phyloP scores from a whole-genome alignment of 192 early-diverging fungal species.

The Mortierella antarctica region DNA sequence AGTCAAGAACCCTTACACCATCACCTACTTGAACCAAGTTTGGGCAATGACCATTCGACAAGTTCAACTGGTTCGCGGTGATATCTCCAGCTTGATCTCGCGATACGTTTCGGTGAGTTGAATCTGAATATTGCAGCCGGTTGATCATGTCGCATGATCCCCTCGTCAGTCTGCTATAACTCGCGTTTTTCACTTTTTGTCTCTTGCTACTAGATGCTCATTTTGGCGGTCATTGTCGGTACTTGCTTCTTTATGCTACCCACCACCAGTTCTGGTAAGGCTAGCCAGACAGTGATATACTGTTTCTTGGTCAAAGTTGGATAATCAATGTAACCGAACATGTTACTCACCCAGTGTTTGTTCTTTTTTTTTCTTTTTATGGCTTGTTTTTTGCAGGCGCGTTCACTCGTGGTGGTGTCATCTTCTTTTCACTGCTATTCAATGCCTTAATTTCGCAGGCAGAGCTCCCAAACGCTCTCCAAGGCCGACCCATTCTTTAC shows the following conservation, averaged over 20 bases:
- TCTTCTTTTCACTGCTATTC: slow-evolving; percentile 74
- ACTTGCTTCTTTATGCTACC: slow-evolving; percentile 75
- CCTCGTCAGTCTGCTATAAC: neutral
- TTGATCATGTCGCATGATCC: too few relatives aligned
- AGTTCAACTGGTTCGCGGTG: slow-evolving; percentile 69
- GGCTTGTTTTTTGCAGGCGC: slow-evolving; percentile 67
- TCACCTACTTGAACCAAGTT: slow-evolving; percentile 72
- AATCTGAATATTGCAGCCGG: too few relatives aligned
- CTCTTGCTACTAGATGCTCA: slow-evolving; percentile 2
- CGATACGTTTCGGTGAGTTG: slow-evolving; percentile 47
- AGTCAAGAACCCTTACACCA: slow-evolving; percentile 71
- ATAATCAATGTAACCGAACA: slow-evolving; percentile 60
- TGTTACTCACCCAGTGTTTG: slow-evolving; percentile 42
- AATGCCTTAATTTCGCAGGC: slow-evolving; percentile 70
- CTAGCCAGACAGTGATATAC: neutral
- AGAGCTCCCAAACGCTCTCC: slow-evolving; percentile 75
- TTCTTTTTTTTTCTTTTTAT: slow-evolving; percentile 66
- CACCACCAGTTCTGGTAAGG: slow-evolving; percentile 59
- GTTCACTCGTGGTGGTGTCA: slow-evolving; percentile 82
- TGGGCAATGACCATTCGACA: slow-evolving; percentile 69
- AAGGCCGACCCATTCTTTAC: slow-evolving; percentile 77
- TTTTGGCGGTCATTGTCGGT: slow-evolving; percentile 79
- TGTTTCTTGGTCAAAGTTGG: slow-evolving; percentile 41
- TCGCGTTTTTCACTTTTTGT: neutral
- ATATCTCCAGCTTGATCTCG: slow-evolving; percentile 62